These are phyloP conservation scores for Solanum ossicruentum DNA, from an alignment of 257 asterid species.

Conservation along the genomic window DNA sequence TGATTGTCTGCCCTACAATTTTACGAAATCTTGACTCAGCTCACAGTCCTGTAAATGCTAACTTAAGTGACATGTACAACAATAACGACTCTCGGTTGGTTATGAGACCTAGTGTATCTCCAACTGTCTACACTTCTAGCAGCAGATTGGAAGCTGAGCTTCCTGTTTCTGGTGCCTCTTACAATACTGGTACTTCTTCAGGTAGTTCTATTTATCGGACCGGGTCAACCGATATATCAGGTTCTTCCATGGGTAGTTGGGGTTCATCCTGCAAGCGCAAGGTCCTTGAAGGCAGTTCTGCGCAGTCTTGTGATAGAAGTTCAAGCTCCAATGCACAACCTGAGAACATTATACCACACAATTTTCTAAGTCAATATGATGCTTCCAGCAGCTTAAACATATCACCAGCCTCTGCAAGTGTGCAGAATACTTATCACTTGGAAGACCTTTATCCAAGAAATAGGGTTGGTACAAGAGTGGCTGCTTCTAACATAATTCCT, in stretches of 20 bases:
- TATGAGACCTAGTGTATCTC: constrained; percentile 14
- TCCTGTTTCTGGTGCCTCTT: constrained; percentile 26
- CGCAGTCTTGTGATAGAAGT: constrained; percentile 48
- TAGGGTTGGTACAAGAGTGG: constrained; percentile 21
- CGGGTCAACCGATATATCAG: constrained; percentile 31
- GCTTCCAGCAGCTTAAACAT: constrained; percentile 30
- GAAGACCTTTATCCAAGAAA: constrained; percentile 35
- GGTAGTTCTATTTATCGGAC: constrained; percentile 25
- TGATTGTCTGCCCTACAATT: constrained; percentile 10
- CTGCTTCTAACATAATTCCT: constrained; percentile 22
- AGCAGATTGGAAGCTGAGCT: constrained; percentile 22
- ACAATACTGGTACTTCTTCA: constrained; percentile 27
- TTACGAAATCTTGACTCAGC: constrained; percentile 15
- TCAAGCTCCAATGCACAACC: constrained; percentile 42
- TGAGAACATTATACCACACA: constrained; percentile 26
- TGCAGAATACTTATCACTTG: constrained; percentile 18
- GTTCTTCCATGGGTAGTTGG: constrained; percentile 49
- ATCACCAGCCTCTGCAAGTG: constrained; percentile 25
- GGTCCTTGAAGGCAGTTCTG: constrained; percentile 69
- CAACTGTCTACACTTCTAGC: constrained; percentile 18
- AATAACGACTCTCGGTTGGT: constrained; percentile 6
- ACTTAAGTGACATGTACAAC: constrained; percentile 16
- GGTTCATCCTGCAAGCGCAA: constrained; percentile 81
- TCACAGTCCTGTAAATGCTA: constrained; percentile 16
- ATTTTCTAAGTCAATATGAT: constrained; percentile 21